Evolutionary conservation across 768 basidiomycete genomes (phyloP), one percentile per base, ranked within the genome.

Genomic region (Dioszegia crocea): DNA sequence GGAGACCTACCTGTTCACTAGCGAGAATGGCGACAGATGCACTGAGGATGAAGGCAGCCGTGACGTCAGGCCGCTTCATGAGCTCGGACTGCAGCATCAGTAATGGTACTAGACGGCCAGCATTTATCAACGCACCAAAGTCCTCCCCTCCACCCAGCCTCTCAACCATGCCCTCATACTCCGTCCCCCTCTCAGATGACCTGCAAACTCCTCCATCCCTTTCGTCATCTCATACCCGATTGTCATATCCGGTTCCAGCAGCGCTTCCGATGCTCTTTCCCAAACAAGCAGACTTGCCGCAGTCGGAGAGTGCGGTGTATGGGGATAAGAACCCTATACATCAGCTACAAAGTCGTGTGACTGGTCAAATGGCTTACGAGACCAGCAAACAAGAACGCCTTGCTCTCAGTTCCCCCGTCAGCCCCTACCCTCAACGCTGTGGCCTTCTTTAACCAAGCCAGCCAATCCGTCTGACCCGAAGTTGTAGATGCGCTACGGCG

Each of bases 251-350:
- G 70, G 68, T 12, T 56, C 61, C 10, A 76, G 41, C 8, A 76
- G 61, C 16, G 74, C 74, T 45, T 71, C 68, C 1, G 71, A 73
- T 8, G 74, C 74, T 53, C 66, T 59, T 44, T 70, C 70, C 74
- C 74, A 76, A 46, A 74, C 57, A 12, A 44, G 56, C 30, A 76
- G 36, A 19, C 69, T 71, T 2, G 70, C 55, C 0, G 60, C 57
- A 8, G 74, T 73, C 3, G 74, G 74, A 9, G 70, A 67, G 31
- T 63, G 43, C 8, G 74, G 74, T 21, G 69, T 71, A 47, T 76
- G 74, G 5, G 74, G 74, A 50, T 74, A 76, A 51, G 74, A 72
- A 6, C 74, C 74, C 74, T 76, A 12, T 48, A 41, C n/a, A n/a
- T 43, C 2, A 39, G 11, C 31, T 26, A 19, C 11, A 12, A 1